Percentiles rank a stretch among this genome's conserved stretches.
Conservation (phyloP, 2,329 filamentous ascomycete genomes). For the Arthrobotrys conoides region DNA sequence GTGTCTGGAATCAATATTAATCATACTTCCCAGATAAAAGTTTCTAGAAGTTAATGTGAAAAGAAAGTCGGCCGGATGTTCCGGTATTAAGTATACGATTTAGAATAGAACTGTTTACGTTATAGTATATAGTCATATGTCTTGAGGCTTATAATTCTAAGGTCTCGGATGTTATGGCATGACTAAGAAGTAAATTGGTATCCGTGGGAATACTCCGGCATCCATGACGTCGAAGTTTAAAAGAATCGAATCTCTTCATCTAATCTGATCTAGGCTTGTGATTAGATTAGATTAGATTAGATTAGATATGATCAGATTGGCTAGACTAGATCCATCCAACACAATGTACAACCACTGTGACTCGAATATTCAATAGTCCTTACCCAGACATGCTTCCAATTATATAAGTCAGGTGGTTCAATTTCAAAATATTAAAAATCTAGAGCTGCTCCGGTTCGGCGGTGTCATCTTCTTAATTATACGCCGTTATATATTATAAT, state of each 20-base stretch:
- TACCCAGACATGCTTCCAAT: too few relatives aligned
- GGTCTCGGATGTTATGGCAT: conserved; percentile 1
- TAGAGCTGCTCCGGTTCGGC: neutral
- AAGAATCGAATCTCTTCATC: neutral
- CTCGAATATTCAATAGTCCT: too few relatives aligned
- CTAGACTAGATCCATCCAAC: too few relatives aligned
- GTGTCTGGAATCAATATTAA: conserved; percentile 6
- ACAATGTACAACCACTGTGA: too few relatives aligned
- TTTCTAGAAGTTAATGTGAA: too few relatives aligned
- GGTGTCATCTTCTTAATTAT: neutral
- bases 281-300: neutral
- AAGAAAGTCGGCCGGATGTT: neutral
- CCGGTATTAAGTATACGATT: too few relatives aligned
- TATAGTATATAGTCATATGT: too few relatives aligned
- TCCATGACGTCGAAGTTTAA: conserved; percentile 1
- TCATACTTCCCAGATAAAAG: neutral
- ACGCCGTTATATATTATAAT: too few relatives aligned
- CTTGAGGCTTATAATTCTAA: too few relatives aligned
- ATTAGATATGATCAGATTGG: too few relatives aligned
- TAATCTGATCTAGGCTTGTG: neutral
- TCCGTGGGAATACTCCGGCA: neutral
- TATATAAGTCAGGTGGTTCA: too few relatives aligned
- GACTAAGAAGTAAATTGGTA: neutral
- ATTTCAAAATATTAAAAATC: neutral
- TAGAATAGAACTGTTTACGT: too few relatives aligned